Conservation (phyloP, 768 basidiomycete genomes). For the Chalciporus piperatus region DNA sequence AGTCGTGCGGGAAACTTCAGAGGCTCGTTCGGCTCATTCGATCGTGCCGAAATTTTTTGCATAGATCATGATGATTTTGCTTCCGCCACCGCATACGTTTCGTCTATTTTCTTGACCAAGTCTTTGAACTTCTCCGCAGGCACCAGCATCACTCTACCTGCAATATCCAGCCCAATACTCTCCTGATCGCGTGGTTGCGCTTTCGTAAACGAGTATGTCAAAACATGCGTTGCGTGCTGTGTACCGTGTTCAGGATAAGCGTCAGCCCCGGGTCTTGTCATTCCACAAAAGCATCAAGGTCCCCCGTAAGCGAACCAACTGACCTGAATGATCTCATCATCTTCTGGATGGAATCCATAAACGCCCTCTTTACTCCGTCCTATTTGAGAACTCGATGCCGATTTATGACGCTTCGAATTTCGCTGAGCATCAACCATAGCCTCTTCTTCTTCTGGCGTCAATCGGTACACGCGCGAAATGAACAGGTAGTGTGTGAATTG, state of each 20-base stretch:
- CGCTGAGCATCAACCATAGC: conserved; percentile 42
- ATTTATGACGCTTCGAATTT: conserved; percentile 37
- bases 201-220: conserved; percentile 48
- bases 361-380: conserved; percentile 44
- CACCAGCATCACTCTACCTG: conserved; percentile 65
- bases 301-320: neutral
- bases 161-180: conserved; percentile 68
- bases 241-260: neutral
- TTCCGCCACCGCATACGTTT: conserved; percentile 31
- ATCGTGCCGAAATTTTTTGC: too few species aligned
- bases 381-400: conserved; percentile 18
- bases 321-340: conserved; percentile 69
- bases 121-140: conserved; percentile 40
- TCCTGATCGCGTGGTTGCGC: conserved; percentile 56
- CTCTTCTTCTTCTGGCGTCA: conserved; percentile 67
- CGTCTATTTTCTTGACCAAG: conserved; percentile 39
- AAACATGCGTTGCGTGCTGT: conserved; percentile 22
- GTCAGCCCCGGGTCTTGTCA: too few species aligned
- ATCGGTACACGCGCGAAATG: conserved; percentile 75
- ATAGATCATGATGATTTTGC: neutral
- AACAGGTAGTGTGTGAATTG: conserved; percentile 72
- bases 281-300: neutral
- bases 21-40: too few species aligned
- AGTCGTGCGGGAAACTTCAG: too few species aligned
- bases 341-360: conserved; percentile 85